phyloP scores from a whole-genome alignment of 1,139 yeast species.

The Geotrichum cucujoidarum region DNA sequence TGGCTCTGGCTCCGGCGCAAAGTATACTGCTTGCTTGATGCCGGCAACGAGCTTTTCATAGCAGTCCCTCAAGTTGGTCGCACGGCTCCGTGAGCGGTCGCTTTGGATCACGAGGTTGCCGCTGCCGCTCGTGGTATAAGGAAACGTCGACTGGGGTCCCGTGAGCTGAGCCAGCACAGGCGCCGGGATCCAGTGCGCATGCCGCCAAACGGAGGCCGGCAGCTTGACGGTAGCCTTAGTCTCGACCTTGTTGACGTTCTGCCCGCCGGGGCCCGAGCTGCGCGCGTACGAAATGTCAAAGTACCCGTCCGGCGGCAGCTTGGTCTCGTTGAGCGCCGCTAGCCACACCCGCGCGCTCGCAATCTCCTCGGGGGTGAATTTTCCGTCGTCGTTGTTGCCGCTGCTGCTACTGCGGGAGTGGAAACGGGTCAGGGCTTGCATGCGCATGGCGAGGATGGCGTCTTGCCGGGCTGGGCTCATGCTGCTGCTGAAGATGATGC shows the following conservation, averaged over 20 bases:
- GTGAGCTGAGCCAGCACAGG: conserved; percentile 44
- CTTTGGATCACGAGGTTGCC: conserved; percentile 59
- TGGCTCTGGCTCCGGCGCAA: conserved; percentile 49
- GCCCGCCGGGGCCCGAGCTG: conserved; percentile 94
- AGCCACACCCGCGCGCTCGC: conserved; percentile 45
- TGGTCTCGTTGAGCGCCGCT: conserved; percentile 31
- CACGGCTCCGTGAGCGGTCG: conserved; percentile 57
- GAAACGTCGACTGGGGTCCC: not conserved
- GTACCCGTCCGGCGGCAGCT: conserved; percentile 45
- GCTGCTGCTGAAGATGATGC: too few relatives aligned
- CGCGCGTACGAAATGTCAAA: conserved; percentile 59
- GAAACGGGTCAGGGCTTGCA: too few relatives aligned
- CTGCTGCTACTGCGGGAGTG: too few relatives aligned
- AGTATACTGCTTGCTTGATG: conserved; percentile 45
- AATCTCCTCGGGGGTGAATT: not conserved
- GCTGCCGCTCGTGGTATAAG: conserved; percentile 8
- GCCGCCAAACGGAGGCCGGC: conserved; percentile 45
- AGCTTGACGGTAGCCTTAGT: conserved; percentile 69
- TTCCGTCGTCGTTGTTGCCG: not conserved
- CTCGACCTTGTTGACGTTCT: conserved; percentile 70
- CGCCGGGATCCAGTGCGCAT: conserved; percentile 60
- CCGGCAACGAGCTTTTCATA: conserved; percentile 53
- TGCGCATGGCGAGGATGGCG: too few relatives aligned
- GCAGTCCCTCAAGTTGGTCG: conserved; percentile 55
- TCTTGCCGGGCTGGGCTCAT: too few relatives aligned